Conservation (phyloP, 371 early-diverging fungal genomes). For the Chytridiales sp. region DNA sequence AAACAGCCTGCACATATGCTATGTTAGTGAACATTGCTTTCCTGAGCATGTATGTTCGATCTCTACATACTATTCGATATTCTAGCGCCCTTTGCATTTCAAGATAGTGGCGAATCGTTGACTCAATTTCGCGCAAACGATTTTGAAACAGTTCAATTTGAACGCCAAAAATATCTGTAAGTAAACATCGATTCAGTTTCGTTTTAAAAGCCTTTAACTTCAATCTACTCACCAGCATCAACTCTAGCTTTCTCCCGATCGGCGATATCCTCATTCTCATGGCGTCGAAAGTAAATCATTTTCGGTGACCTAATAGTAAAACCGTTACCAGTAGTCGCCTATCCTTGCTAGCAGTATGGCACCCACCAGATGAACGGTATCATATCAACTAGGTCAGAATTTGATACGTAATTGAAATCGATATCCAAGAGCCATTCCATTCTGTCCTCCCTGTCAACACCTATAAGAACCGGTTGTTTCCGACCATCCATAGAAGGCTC, state of each 20-base stretch:
- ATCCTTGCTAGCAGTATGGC: background rate
- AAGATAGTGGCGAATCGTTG: conserved; percentile 53
- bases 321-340: background rate
- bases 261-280: conserved; percentile 44
- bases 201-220: background rate
- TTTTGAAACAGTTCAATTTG: conserved; percentile 56
- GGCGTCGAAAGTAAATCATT: conserved; percentile 61
- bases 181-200: too few relatives aligned
- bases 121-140: conserved; percentile 60
- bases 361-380: conserved; percentile 58
- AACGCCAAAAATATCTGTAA: conserved; percentile 55
- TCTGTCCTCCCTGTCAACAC: conserved; percentile 5
- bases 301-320: conserved; percentile 16
- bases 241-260: conserved; percentile 48
- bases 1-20: too few relatives aligned
- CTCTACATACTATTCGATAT: conserved; percentile 32
- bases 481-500: background rate
- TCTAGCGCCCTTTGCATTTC: conserved; percentile 40
- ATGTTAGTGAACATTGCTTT: too few relatives aligned
- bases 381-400: conserved; percentile 45
- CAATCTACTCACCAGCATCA: conserved; percentile 33
- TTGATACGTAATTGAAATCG: conserved; percentile 30
- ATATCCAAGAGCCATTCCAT: conserved; percentile 41
- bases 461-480: conserved; percentile 5
- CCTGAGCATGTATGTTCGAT: too few relatives aligned